Evolutionary conservation across 1,284 basidiomycete species (phyloP), one percentile per base, ranked within the genome.

Genomic region (Rugosomyces carneus): DNA sequence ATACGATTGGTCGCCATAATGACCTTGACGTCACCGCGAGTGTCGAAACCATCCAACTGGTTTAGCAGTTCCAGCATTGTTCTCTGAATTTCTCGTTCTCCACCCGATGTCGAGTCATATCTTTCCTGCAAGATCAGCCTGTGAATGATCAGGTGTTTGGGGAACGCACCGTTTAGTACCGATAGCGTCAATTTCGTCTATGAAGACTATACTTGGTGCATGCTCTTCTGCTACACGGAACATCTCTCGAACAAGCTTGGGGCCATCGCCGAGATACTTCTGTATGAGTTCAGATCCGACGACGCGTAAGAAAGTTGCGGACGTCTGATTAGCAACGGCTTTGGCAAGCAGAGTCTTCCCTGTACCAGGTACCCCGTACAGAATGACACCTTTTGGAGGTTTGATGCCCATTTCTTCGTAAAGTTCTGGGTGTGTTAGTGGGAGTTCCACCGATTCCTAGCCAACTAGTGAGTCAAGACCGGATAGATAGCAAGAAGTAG

Each of bases 361-460:
- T 10, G 96, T 99, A 55, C 96, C 96, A 1, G 96, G 96, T 5
- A 95, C 94, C 60, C 96, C 96, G 60, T 99, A 99, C 0, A 99
- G 78, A 57, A 99, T 98, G 60, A 99, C 96, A 74, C 96, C 96
- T 67, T 99, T 99, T 27, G 96, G 96, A 31, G 95, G 95, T 57
- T 89, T 88, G 67, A 99, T 98, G 50, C 96, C 96, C 96, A 99
- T 98, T 73, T 99, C 95, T 67, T 99, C 95, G 69, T 99, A 99
- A 34, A 99, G 71, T 63, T 99, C 96, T 7, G 96, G 96, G 64
- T 99, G 96, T 13, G 95, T 99, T 39, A 99, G 76, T 0, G 96
- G 96, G 40, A 99, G 76, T 66, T 99, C 96, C 50, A 99, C 95
- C 19, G 95, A 92, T 84, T 99, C 95, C 86, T 93, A 53, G 4